A percentile compares a stretch with the other conserved stretches of the same genome.
These are phyloP conservation scores for Wickerhamomyces bisporus DNA, from an alignment of 805 yeast species.

Conservation along the genomic window DNA sequence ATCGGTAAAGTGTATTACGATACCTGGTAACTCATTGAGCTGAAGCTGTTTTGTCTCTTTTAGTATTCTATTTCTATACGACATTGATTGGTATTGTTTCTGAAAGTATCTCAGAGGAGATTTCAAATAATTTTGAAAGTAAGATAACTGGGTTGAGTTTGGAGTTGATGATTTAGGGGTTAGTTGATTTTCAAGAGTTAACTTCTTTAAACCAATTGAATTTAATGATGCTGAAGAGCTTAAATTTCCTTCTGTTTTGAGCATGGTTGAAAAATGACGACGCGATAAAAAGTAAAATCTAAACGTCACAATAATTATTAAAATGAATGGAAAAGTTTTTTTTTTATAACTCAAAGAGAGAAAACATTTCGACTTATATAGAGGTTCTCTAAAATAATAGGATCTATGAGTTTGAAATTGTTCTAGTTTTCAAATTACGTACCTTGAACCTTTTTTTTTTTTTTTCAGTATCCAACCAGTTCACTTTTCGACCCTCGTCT, in stretches of 20 bases:
- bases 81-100: conserved; percentile 8
- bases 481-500: too few relatives aligned
- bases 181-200: background rate
- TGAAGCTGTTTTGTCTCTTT: conserved; percentile 21
- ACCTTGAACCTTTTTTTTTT: too few relatives aligned
- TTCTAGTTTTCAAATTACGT: too few relatives aligned
- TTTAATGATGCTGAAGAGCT: background rate
- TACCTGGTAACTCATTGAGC: conserved; percentile 18
- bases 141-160: background rate
- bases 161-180: background rate
- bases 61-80: conserved; percentile 19
- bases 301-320: too few relatives aligned
- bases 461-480: too few relatives aligned
- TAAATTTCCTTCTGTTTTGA: background rate
- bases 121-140: background rate
- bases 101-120: background rate
- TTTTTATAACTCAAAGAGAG: too few relatives aligned
- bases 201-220: background rate
- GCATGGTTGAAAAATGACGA: too few relatives aligned
- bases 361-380: too few relatives aligned
- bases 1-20: conserved; percentile 27
- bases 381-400: too few relatives aligned
- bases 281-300: too few relatives aligned
- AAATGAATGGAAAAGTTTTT: too few relatives aligned
- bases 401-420: too few relatives aligned